Conservation (phyloP, 2,329 filamentous ascomycete species). For the Xylaria sp. region DNA sequence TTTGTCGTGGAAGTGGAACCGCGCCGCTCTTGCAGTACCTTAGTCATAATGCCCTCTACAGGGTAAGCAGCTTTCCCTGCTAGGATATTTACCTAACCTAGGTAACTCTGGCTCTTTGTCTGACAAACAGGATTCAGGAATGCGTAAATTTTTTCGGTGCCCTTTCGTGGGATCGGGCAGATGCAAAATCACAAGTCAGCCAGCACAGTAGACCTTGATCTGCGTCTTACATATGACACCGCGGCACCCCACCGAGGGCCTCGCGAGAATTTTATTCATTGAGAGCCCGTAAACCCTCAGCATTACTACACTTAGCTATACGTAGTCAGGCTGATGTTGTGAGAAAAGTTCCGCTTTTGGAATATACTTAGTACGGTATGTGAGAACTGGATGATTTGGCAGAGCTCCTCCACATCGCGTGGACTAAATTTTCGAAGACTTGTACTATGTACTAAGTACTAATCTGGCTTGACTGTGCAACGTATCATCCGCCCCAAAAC, state of each 20-base stretch:
- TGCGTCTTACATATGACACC: constrained; percentile 10
- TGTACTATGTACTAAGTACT: background rate
- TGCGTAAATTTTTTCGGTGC: constrained; percentile 7
- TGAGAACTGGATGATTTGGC: background rate
- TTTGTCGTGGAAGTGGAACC: constrained; percentile 6
- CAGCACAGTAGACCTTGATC: constrained; percentile 11
- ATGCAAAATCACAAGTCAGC: background rate
- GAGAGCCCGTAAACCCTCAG: background rate
- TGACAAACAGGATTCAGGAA: constrained; percentile 22
- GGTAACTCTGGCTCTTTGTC: background rate
- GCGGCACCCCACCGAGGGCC: constrained; percentile 8
- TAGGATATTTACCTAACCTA: background rate
- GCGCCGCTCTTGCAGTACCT: too few relatives aligned
- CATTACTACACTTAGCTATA: constrained; percentile 11
- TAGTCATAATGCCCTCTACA: constrained; percentile 11
- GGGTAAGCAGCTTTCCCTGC: background rate
- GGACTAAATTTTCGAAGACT: background rate
- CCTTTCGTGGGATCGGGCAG: constrained; percentile 4
- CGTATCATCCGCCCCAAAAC: background rate
- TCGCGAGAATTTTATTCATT: background rate
- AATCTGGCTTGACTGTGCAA: background rate
- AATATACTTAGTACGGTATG: background rate
- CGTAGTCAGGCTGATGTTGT: background rate
- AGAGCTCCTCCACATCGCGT: background rate
- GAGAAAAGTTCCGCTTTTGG: background rate